Evolutionary conservation across 352 stramenopile species (phyloP), one percentile per base, ranked within the genome.

Genomic region (Phytophthora lateralis): DNA sequence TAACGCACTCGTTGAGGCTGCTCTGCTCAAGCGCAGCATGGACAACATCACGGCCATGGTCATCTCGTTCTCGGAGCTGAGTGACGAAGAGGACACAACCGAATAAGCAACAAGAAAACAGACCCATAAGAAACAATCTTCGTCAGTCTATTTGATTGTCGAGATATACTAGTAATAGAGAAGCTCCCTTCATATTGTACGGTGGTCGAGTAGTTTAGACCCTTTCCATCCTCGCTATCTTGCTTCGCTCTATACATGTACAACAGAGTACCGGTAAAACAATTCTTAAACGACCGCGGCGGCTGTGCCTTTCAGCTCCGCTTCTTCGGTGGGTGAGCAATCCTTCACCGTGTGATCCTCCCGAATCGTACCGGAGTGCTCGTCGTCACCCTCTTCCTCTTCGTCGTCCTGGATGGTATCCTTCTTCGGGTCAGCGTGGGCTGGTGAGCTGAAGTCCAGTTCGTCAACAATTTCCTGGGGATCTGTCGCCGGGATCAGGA

Each of bases 21-120:
- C 85, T 17, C 58, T 94, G 27, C 49, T 72, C 24, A 88, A 89
- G 60, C 73, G 78, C 57, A 90, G 75, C 56, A 90, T 88, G 75
- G 85, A 94, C 70, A 94, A 94, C 63, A 88, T 94, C 63, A 92
- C 85, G 17, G 80, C 77, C 37, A 89, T 91, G 72, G 78, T 94
- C 44, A 77, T 91, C 26, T 85, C 74, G 21, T 88, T 80, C 55
- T 66, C 73, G 2, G 45, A 71, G 38, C 29, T 67, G 57, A 17
- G 29, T 14, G 47, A 66, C 18, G 51, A 69, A 52, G 55, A 68
- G 34, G 29, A 51, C 6, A 41, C 20, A 38, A 52, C 56, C n/a
- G 38, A 49, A 51, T 63, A 63, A 73, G 38, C 26, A 42, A 7
- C 37, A 45, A 60, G 17, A 27, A 63, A 43, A 35, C 17, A 49